Evolutionary conservation across 1,284 basidiomycete genomes (phyloP), one percentile per base, ranked within the genome.

Genomic region (Trichosporon coremiiforme): DNA sequence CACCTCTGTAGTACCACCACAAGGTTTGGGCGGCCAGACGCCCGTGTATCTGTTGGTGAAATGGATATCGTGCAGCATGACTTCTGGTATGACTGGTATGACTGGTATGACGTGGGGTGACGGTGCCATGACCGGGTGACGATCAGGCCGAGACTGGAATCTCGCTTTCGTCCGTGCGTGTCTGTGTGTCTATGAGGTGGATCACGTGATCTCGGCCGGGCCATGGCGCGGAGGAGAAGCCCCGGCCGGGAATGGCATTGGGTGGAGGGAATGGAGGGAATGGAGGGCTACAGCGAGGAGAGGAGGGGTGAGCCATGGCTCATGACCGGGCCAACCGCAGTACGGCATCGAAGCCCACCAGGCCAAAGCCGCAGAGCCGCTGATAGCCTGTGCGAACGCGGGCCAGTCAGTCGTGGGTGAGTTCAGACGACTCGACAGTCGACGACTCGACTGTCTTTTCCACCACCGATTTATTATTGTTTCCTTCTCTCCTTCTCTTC

Each of bases 1-100:
- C 29, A 31, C 15, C 31, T 22, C 13, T 53, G 47, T 33, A 33
- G 29, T 33, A 60, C 57, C 57, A 60, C 31, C 29, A 60, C 31
- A 25, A 60, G 57, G 15, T 35, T 60, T 60, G 29, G 57, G 57
- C 29, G 15, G 29, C 57, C 57, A 60, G 57, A 60, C 57, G 57
- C 57, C 57, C 57, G 57, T 60, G 57, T 60, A 60, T 60, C 57
- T 60, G 57, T 60, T 60, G 57, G 57, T 60, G 57, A 60, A 60
- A 60, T 60, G 57, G 31, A 60, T 60, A 60, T 31, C 29, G 29
- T 60, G 57, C 57, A 60, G 57, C 57, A 60, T 35, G 57, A 60
- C 15, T 20, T n/a, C n/a, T n/a, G n/a, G n/a, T n/a, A n/a, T n/a
- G n/a, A n/a, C n/a, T 20, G n/a, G 47, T 5, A n/a, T n/a, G n/a